Evolutionary conservation across 2,329 filamentous ascomycete species (phyloP), one percentile per base, ranked within the genome.

Genomic region (Herpotrichia juniperi): DNA sequence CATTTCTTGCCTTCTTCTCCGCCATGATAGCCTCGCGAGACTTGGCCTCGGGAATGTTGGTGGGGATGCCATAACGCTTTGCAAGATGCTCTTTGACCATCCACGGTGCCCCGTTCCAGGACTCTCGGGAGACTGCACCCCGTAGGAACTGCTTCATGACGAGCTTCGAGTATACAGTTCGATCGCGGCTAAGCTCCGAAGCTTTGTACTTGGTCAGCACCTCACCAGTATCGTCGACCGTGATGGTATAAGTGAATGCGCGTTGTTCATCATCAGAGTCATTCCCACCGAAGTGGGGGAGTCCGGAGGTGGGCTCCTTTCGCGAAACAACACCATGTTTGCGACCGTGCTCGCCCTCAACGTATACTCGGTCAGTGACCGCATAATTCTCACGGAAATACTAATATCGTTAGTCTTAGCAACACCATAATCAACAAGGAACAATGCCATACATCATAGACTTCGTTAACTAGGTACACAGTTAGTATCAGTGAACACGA

Each of bases 101-200:
- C 94, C 94, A 99, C 0, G 94, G 93, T 0, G 94, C 94, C n/a
- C 93, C 93, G 54, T 87, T 93, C 91, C 93, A 97, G 3, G 91
- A 85, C 67, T 97, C 94, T 55, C 93, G 82, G 1, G 87, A 89
- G n/a, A 97, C 89, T 0, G 92, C 94, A 74, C 96, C 93, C 71
- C 96, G 96, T 58, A 99, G 90, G 61, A 97, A 99, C 5, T 92
- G 91, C 28, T 93, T 87, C 34, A 99, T 80, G 72, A 97, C 93
- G 43, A 93, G 87, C 75, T 99, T 97, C 24, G 93, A 97, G 70
- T 97, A 99, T 42, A 91, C 84, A 64, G 93, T 96, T 46, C 92
- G 87, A 69, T 97, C 93, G 56, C 94, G 88, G 57, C 85, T 88
- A 50, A 97, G 87, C 67, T 96, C 88, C 44, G 69, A 64, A 22